A percentile compares a stretch with the other conserved stretches of the same genome.
These are phyloP conservation scores for Neodidymelliopsis sp. DNA, from an alignment of 2,329 filamentous ascomycete genomes.

Conservation along the genomic window DNA sequence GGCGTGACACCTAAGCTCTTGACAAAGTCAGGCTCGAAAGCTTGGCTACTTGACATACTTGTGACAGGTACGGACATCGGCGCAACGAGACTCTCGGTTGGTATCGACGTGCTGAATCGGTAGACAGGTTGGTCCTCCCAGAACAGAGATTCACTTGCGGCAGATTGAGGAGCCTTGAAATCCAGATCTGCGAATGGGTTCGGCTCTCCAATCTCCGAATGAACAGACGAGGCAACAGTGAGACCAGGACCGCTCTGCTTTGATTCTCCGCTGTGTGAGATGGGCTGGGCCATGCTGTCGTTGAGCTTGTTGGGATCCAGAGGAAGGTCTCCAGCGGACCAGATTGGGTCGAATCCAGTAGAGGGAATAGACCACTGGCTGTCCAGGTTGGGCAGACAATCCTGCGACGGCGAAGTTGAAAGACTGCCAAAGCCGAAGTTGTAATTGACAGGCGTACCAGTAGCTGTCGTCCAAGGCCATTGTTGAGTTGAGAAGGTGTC, in stretches of 20 bases:
- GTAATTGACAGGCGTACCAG: slow-evolving; percentile 34
- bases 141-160: slow-evolving; percentile 44
- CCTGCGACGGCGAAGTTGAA: slow-evolving; percentile 50
- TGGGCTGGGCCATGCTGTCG: slow-evolving; percentile 46
- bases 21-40: slow-evolving; percentile 41
- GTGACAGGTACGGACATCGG: slow-evolving; percentile 36
- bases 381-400: slow-evolving; percentile 46
- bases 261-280: slow-evolving; percentile 52
- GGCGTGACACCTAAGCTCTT: slow-evolving; percentile 35
- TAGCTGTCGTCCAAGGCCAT: slow-evolving; percentile 44
- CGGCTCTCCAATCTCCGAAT: slow-evolving; percentile 51
- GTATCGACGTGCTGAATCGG: slow-evolving; percentile 35
- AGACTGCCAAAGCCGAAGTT: slow-evolving; percentile 46
- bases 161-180: slow-evolving; percentile 38
- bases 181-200: slow-evolving; percentile 46
- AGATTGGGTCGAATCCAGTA: slow-evolving; percentile 46
- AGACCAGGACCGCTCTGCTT: slow-evolving; percentile 50
- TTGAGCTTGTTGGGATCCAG: slow-evolving; percentile 49
- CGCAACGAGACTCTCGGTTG: slow-evolving; percentile 32
- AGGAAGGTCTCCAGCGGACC: slow-evolving; percentile 52
- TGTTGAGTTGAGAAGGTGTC: slow-evolving; percentile 42
- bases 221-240: slow-evolving; percentile 50
- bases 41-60: slow-evolving; percentile 31
- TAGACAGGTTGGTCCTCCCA: slow-evolving; percentile 50
- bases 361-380: slow-evolving; percentile 47